Percentiles rank a stretch among this genome's conserved stretches.
phyloP scores from a whole-genome alignment of 1,284 basidiomycete genomes.

The Pterula multifida region DNA sequence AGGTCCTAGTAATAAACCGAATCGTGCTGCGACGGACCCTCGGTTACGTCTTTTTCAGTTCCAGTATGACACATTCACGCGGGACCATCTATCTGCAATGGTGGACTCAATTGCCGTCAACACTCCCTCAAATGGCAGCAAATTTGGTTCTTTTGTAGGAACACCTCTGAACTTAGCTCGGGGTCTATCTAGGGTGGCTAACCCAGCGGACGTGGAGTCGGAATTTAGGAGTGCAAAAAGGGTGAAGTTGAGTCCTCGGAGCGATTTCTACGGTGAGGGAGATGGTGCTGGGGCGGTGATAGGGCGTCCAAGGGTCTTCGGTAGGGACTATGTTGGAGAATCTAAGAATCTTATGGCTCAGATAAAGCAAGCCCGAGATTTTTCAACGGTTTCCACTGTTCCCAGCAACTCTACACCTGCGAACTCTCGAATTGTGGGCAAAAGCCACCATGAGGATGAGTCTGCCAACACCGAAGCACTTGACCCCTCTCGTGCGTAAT shows the following conservation, averaged over 20 bases:
- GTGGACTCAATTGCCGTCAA: conserved; percentile 82
- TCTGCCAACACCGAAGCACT: conserved; percentile 17
- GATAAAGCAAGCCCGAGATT: conserved; percentile 62
- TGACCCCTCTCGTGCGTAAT: conserved; percentile 8
- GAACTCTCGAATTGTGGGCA: background rate
- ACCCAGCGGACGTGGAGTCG: conserved; percentile 26
- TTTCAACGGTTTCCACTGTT: conserved; percentile 58
- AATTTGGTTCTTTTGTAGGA: conserved; percentile 20
- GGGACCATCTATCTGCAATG: conserved; percentile 83
- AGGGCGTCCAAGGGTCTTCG: conserved; percentile 29
- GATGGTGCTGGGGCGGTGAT: conserved; percentile 34
- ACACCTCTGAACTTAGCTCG: conserved; percentile 29
- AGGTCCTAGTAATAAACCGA: conserved; percentile 23
- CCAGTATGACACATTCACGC: conserved; percentile 87
- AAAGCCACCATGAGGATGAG: conserved; percentile 8
- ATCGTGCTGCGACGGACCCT: conserved; percentile 41
- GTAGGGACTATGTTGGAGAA: conserved; percentile 62
- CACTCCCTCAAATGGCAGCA: conserved; percentile 41
- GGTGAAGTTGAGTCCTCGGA: conserved; percentile 53
- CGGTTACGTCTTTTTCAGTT: conserved; percentile 81
- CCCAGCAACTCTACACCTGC: conserved; percentile 19
- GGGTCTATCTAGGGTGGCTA: conserved; percentile 31
- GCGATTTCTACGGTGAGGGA: conserved; percentile 38
- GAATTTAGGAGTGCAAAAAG: conserved; percentile 63
- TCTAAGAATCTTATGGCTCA: conserved; percentile 62